These are phyloP conservation scores for Penicillium angulare DNA, from an alignment of 495 filamentous ascomycete genomes.

Conservation along the genomic window DNA sequence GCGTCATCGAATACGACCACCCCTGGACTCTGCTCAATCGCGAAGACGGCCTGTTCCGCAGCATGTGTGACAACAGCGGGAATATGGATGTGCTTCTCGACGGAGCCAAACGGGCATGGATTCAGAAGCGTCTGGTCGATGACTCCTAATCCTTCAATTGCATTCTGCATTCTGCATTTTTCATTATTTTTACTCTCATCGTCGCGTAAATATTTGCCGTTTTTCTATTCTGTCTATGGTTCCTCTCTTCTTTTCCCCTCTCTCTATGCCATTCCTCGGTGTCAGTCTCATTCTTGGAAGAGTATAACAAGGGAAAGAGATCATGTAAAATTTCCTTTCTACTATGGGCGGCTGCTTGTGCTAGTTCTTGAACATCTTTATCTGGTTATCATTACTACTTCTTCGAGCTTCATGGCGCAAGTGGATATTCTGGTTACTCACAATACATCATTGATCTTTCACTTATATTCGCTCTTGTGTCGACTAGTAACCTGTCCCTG, in stretches of 20 bases:
- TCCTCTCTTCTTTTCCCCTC: neutral
- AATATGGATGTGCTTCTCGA: conserved; percentile 71
- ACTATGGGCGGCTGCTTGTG: conserved; percentile 2
- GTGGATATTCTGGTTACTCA: too few species aligned
- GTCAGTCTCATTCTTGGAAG: too few species aligned
- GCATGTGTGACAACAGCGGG: conserved; percentile 95
- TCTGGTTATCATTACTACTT: too few species aligned
- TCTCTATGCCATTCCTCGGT: too few species aligned
- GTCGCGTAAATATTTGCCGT: conserved; percentile 9
- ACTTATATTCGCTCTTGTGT: too few species aligned
- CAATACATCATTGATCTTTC: too few species aligned
- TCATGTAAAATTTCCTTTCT: neutral
- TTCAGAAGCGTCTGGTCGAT: conserved; percentile 54
- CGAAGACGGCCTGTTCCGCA: conserved; percentile 69
- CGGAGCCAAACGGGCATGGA: conserved; percentile 73
- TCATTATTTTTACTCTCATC: too few species aligned
- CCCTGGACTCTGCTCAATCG: conserved; percentile 75
- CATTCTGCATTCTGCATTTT: neutral
- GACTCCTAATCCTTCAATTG: conserved; percentile 28
- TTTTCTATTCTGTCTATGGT: neutral
- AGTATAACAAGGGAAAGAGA: conserved; percentile 6
- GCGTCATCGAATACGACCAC: conserved; percentile 83
- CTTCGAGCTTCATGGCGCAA: too few species aligned
- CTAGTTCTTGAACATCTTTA: too few species aligned
- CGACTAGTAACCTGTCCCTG: too few species aligned